These are phyloP conservation scores for Camillea tinctor DNA, from an alignment of 2,329 filamentous ascomycete species.

Conservation along the genomic window DNA sequence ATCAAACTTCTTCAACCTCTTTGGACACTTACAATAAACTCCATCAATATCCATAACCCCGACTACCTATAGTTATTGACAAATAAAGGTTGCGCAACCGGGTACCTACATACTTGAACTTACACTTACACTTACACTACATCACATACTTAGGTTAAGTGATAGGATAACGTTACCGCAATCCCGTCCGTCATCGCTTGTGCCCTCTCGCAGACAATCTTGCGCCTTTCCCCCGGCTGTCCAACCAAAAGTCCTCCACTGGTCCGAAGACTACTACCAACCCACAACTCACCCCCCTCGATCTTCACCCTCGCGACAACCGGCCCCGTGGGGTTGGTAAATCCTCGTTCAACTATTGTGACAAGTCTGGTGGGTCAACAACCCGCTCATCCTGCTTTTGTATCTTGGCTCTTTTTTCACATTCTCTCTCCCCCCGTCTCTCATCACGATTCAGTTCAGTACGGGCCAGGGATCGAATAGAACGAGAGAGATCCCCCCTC, in stretches of 20 bases:
- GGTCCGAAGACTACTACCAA: conserved; percentile 29
- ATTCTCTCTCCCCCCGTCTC: not conserved
- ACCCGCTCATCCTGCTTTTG: conserved; percentile 7
- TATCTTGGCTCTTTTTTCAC: not conserved
- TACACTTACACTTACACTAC: too few species aligned
- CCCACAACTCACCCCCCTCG: conserved; percentile 5
- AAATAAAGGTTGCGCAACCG: not conserved
- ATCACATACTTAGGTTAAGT: too few species aligned
- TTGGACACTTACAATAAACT: not conserved
- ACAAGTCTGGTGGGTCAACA: conserved; percentile 13
- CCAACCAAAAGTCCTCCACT: conserved; percentile 35
- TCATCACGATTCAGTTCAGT: conserved; percentile 8
- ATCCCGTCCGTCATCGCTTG: not conserved
- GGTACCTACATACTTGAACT: not conserved
- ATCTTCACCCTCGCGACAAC: conserved; percentile 12
- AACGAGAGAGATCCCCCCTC: too few species aligned
- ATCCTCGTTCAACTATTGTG: conserved; percentile 12
- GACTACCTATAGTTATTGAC: not conserved
- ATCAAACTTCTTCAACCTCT: not conserved
- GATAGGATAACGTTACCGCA: not conserved
- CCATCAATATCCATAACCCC: not conserved
- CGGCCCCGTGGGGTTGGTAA: conserved; percentile 24
- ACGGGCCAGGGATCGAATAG: not conserved
- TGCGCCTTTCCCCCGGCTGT: conserved; percentile 28
- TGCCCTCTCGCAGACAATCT: not conserved